A percentile compares a stretch with the other conserved stretches of the same genome.
Conservation (phyloP, 345 rosid species). For the Populus davidiana region DNA sequence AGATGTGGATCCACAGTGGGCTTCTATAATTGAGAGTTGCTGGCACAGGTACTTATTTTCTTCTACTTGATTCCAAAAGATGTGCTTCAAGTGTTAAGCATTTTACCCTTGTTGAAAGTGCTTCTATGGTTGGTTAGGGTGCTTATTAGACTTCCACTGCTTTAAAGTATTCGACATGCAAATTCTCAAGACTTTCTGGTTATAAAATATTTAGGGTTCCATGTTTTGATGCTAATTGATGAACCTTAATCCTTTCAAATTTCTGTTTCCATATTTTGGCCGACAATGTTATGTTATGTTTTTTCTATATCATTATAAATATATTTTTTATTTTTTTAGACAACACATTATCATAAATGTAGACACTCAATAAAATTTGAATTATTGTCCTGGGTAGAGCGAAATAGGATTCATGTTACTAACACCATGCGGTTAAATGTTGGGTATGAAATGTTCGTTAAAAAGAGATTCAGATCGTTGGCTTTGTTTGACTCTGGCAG, state of each 20-base stretch:
- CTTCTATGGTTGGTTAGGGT: background rate
- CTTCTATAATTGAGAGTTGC: constrained; percentile 80
- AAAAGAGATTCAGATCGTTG: background rate
- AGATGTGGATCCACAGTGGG: constrained; percentile 78
- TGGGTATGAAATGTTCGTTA: background rate
- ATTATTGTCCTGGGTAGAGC: background rate
- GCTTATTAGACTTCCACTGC: constrained; percentile 4
- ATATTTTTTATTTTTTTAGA: background rate
- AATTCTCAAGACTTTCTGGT: background rate
- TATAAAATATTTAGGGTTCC: background rate
- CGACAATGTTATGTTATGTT: background rate
- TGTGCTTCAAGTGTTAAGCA: background rate
- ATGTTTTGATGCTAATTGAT: background rate
- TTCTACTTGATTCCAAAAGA: background rate
- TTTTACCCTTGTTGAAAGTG: background rate
- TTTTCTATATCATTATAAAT: background rate
- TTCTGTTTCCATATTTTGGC: too few species aligned
- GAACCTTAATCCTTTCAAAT: background rate
- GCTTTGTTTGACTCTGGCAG: constrained; percentile 3
- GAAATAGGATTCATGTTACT: background rate
- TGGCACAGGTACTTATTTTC: constrained; percentile 69
- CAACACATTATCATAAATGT: background rate
- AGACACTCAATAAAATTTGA: background rate
- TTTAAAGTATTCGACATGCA: background rate
- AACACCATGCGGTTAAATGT: background rate